These are phyloP conservation scores for Prunus mira DNA, from an alignment of 306 rosid genomes.

Conservation along the genomic window DNA sequence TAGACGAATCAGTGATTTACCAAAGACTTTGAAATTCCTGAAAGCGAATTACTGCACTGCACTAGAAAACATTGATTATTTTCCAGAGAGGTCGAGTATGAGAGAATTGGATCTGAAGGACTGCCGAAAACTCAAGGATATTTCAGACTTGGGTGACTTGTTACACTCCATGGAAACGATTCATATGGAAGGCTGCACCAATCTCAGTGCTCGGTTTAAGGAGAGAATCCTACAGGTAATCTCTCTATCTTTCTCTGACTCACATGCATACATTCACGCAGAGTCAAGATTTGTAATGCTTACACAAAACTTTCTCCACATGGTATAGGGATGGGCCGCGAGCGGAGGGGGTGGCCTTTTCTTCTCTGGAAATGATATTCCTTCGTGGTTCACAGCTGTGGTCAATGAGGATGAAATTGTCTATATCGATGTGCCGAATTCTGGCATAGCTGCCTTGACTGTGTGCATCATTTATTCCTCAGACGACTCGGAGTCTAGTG, in stretches of 20 bases:
- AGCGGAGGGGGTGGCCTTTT: background rate
- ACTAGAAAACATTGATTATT: background rate
- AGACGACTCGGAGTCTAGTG: background rate
- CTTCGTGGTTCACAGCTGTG: constrained; percentile 8
- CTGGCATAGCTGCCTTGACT: background rate
- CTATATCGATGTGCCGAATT: background rate
- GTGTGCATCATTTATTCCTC: background rate
- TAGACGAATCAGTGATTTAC: background rate
- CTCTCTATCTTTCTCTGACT: background rate
- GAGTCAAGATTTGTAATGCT: too few relatives aligned
- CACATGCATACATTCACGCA: too few relatives aligned
- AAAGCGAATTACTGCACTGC: background rate
- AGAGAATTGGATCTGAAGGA: background rate
- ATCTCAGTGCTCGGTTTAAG: background rate
- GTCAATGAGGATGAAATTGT: background rate
- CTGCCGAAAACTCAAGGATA: background rate
- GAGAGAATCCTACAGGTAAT: constrained; percentile 18
- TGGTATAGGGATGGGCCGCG: constrained; percentile 9
- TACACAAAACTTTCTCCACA: background rate
- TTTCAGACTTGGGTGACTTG: background rate
- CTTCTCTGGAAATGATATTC: constrained; percentile 16
- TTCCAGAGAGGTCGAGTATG: background rate
- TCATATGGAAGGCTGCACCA: constrained; percentile 6
- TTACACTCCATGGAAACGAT: background rate
- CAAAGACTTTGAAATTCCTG: background rate